Conservation (phyloP, 2,329 filamentous ascomycete species). For the Cytospora piceicola region DNA sequence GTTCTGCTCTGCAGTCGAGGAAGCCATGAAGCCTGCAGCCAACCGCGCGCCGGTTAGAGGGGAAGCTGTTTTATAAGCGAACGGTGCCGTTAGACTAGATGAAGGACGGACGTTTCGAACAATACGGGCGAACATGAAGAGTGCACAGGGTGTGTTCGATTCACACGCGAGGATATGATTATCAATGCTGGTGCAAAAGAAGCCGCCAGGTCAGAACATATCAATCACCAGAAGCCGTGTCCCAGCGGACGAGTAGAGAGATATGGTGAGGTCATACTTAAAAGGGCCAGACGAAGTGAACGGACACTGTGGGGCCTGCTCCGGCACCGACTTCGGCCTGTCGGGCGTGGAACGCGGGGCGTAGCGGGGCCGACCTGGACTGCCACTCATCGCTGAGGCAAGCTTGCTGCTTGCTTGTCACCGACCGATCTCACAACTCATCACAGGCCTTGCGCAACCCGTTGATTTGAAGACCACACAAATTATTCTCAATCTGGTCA, state of each 20-base stretch:
- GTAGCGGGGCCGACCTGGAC: conserved; percentile 23
- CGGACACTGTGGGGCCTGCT: conserved; percentile 11
- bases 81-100: conserved; percentile 60
- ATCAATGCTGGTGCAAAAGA: background rate
- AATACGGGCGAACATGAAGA: conserved; percentile 74
- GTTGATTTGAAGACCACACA: background rate
- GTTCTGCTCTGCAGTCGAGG: conserved; percentile 57
- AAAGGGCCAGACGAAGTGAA: background rate
- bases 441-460: background rate
- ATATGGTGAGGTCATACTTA: conserved; percentile 26
- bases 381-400: background rate
- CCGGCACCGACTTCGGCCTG: conserved; percentile 26
- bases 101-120: conserved; percentile 76
- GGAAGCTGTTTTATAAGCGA: conserved; percentile 36
- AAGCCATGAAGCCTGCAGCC: conserved; percentile 45
- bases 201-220: background rate
- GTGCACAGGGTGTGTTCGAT: background rate
- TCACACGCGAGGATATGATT: background rate
- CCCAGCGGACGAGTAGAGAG: background rate
- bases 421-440: conserved; percentile 5
- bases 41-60: conserved; percentile 14
- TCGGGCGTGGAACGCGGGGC: conserved; percentile 15
- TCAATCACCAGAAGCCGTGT: background rate
- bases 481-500: background rate
- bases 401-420: background rate